Conservation (phyloP, 225 moss, liverwort and hornwort genomes). For the Marchantia polymorpha region DNA sequence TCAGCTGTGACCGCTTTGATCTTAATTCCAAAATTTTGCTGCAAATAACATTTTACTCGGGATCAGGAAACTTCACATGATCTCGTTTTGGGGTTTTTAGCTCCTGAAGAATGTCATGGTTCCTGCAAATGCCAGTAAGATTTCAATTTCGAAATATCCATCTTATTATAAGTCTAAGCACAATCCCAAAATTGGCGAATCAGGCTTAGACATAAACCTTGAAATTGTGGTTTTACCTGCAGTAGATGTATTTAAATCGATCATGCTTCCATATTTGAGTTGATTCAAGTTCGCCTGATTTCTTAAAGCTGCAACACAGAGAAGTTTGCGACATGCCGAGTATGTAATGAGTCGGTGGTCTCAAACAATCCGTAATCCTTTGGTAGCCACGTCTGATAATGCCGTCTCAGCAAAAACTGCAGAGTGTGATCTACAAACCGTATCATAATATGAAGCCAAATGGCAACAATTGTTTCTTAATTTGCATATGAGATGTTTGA, state of each 20-base stretch:
- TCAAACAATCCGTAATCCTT: too few species aligned
- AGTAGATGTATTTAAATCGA: conserved; percentile 2
- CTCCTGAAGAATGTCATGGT: not conserved
- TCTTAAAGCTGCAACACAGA: not conserved
- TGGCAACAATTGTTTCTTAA: too few species aligned
- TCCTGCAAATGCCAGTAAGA: not conserved
- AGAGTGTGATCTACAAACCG: too few species aligned
- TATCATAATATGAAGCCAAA: too few species aligned
- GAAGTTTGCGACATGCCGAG: too few species aligned
- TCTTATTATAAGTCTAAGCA: not conserved
- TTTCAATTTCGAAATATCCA: not conserved
- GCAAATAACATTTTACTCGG: too few species aligned
- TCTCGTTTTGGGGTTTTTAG: not conserved
- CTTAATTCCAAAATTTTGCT: too few species aligned
- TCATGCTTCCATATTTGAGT: conserved; percentile 5
- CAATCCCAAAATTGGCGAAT: not conserved
- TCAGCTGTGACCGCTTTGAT: too few species aligned
- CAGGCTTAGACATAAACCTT: not conserved
- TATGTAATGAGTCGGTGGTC: too few species aligned
- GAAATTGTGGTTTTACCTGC: not conserved
- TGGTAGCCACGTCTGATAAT: too few species aligned
- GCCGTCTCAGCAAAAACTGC: too few species aligned
- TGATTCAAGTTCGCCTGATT: conserved; percentile 2
- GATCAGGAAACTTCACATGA: not conserved
- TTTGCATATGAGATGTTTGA: too few species aligned